Percentiles rank a stretch among this genome's conserved stretches.
Conservation (phyloP, 257 asterid genomes). For the Jacaranda copaia region DNA sequence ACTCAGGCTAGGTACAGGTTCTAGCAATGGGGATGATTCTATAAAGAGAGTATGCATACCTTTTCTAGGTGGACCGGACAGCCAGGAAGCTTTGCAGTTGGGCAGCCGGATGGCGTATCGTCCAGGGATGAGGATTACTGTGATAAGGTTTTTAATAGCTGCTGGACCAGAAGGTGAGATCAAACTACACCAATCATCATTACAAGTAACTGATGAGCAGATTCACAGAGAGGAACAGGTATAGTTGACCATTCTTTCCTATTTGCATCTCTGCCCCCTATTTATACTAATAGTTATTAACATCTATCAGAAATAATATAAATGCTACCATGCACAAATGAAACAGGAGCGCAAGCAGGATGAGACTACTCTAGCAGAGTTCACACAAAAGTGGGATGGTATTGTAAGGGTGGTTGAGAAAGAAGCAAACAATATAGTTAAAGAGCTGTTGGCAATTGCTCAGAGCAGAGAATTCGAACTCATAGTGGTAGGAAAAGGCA, state of each 20-base stretch:
- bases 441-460: slow-evolving; percentile 2
- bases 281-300: neutral
- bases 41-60: slow-evolving; percentile 11
- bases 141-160: neutral
- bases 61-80: slow-evolving; percentile 27
- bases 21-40: neutral
- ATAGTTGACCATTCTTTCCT: neutral
- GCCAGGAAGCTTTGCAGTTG: slow-evolving; percentile 24
- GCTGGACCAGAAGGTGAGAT: slow-evolving; percentile 4
- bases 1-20: neutral
- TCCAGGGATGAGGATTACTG: slow-evolving; percentile 24
- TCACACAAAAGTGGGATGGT: neutral
- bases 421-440: neutral
- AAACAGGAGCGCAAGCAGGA: slow-evolving; percentile 10
- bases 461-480: slow-evolving; percentile 28
- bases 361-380: neutral
- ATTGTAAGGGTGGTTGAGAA: neutral
- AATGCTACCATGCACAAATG: neutral
- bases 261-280: neutral
- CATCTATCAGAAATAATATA: too few relatives aligned
- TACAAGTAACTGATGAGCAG: neutral
- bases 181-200: neutral
- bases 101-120: slow-evolving; percentile 29
- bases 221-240: neutral
- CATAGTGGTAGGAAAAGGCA: slow-evolving; percentile 19